phyloP scores from a whole-genome alignment of 2,329 filamentous ascomycete genomes.

The Fusarium falciforme region DNA sequence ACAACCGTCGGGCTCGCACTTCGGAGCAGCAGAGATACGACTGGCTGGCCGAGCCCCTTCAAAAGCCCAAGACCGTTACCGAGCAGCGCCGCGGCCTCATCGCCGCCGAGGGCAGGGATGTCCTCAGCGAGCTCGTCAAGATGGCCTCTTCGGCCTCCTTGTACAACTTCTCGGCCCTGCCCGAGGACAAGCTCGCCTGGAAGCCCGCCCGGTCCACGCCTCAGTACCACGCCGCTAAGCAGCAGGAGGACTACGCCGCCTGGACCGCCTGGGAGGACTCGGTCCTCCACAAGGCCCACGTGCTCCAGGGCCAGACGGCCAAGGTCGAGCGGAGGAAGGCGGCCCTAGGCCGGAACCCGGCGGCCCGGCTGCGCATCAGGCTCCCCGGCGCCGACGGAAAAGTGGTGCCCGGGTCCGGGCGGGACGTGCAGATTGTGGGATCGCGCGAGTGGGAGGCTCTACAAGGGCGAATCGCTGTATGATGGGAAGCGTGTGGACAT shows the following conservation, averaged over 20 bases:
- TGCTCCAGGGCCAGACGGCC: slow-evolving; percentile 46
- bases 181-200: slow-evolving; percentile 73
- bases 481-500: slow-evolving; percentile 42
- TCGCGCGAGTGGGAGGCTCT: slow-evolving; percentile 67
- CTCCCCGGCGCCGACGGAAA: slow-evolving; percentile 61
- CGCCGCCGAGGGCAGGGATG: slow-evolving; percentile 70
- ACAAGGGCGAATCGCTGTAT: slow-evolving; percentile 54
- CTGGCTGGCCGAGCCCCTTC: slow-evolving; percentile 73
- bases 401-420: slow-evolving; percentile 50
- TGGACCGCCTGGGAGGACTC: slow-evolving; percentile 70
- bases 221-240: slow-evolving; percentile 73
- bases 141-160: slow-evolving; percentile 67
- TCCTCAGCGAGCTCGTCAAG: slow-evolving; percentile 72
- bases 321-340: slow-evolving; percentile 37
- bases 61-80: slow-evolving; percentile 55
- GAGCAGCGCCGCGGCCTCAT: slow-evolving; percentile 65
- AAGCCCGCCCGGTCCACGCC: slow-evolving; percentile 72
- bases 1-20: slow-evolving; percentile 71
- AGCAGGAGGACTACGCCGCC: slow-evolving; percentile 72
- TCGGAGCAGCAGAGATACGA: slow-evolving; percentile 66
- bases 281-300: slow-evolving; percentile 64
- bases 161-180: slow-evolving; percentile 68
- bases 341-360: slow-evolving; percentile 47
- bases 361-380: slow-evolving; percentile 63
- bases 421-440: slow-evolving; percentile 63